These are phyloP conservation scores for Dictyostelium brefeldianum DNA, from an alignment of 78 protist genomes.

Conservation along the genomic window DNA sequence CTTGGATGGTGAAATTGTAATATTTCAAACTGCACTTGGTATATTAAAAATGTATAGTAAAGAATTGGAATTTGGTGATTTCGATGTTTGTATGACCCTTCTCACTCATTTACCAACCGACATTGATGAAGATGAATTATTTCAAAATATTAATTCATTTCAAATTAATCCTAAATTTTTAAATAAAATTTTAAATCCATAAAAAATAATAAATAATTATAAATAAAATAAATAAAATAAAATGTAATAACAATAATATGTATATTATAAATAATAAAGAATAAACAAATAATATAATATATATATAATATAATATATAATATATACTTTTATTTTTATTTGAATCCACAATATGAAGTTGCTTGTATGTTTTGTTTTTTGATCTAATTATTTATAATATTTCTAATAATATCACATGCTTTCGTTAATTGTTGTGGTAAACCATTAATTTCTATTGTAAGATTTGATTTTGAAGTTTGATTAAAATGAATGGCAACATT, in stretches of 20 bases:
- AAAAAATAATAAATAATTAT: no score
- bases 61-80: constrained; percentile 60
- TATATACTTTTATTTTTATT: no score
- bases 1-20: constrained; percentile 81
- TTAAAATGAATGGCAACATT: constrained; percentile 2
- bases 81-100: constrained; percentile 67
- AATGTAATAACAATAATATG: no score
- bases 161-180: constrained; percentile 37
- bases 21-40: constrained; percentile 77
- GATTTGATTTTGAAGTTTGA: not conserved
- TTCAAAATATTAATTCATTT: constrained; percentile 60
- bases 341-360: no score
- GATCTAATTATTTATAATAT: not conserved
- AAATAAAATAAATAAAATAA: no score
- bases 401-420: not conserved
- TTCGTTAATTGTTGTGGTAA: not conserved
- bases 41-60: constrained; percentile 68
- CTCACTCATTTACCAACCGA: constrained; percentile 74
- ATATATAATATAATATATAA: no score
- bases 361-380: no score
- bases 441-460: not conserved
- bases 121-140: constrained; percentile 69
- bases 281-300: no score
- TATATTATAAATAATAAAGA: no score
- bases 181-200: constrained; percentile 23